phyloP scores from a whole-genome alignment of 345 rosid species.

The Viola odorata region DNA sequence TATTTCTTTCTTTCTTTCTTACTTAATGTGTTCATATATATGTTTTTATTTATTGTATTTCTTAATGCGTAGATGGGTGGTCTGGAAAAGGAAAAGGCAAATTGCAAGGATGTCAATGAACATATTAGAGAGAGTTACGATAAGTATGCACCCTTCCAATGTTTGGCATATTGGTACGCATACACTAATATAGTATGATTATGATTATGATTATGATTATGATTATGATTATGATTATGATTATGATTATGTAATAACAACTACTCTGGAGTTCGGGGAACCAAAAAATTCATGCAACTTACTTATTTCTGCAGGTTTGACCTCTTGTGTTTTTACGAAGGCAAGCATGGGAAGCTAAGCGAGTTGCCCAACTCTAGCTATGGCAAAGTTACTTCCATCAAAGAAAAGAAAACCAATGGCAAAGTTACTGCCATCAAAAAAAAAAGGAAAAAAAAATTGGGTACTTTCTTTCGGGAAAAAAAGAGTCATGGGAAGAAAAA shows the following conservation, averaged over 20 bases:
- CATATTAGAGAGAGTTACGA: neutral
- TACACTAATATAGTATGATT: neutral
- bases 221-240: too few relatives aligned
- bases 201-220: too few relatives aligned
- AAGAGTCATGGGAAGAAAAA: too few relatives aligned
- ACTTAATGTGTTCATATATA: neutral
- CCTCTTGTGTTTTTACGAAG: neutral
- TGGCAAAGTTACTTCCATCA: neutral
- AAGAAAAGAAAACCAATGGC: too few relatives aligned
- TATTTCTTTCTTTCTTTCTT: too few relatives aligned
- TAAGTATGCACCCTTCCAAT: neutral
- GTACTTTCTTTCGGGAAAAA: too few relatives aligned
- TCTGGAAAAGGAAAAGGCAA: neutral
- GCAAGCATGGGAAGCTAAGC: neutral
- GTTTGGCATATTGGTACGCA: neutral
- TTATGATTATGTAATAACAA: too few relatives aligned
- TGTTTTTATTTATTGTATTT: neutral
- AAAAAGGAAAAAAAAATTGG: too few relatives aligned
- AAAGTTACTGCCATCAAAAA: too few relatives aligned
- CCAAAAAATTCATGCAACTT: neutral
- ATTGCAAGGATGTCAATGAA: neutral
- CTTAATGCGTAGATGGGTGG: too few relatives aligned
- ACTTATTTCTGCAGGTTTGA: neutral
- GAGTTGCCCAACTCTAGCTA: neutral
- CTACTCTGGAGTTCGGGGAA: neutral